A percentile compares a stretch with the other conserved stretches of the same genome.
Evolutionary conservation across 2,329 filamentous ascomycete genomes (phyloP).

Genomic region (Drechslerella dactyloides): DNA sequence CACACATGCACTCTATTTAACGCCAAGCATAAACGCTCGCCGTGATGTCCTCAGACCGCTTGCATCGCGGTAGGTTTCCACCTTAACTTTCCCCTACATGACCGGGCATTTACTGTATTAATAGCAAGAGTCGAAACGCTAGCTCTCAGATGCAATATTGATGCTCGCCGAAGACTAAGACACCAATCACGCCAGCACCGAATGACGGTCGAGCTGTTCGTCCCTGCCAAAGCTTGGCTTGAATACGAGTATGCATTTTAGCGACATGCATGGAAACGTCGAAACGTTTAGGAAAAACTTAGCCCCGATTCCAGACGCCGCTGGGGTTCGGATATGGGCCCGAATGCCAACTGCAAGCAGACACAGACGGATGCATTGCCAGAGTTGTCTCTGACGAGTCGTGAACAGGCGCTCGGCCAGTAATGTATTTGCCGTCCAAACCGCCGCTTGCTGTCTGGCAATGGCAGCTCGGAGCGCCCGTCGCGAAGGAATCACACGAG

Average conservation of each 20-base stretch:
- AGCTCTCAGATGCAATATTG: neutral
- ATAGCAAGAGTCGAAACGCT: neutral
- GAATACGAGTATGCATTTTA: no score
- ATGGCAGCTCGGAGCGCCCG: slow-evolving; percentile 8
- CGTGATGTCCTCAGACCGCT: neutral
- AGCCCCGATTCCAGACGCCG: no score
- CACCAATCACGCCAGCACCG: neutral
- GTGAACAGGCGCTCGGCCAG: neutral
- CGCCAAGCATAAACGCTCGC: slow-evolving; percentile 1
- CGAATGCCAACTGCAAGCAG: slow-evolving; percentile 5
- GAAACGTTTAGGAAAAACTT: slow-evolving; percentile 12
- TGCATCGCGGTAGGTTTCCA: neutral
- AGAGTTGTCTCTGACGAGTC: slow-evolving; percentile 6
- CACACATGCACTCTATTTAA: no score
- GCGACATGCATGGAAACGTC: slow-evolving; percentile 23
- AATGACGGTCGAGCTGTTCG: neutral
- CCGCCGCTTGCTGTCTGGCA: slow-evolving; percentile 8
- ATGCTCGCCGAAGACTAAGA: neutral
- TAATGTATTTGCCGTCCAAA: neutral
- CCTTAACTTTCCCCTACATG: neutral
- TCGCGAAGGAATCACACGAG: slow-evolving; percentile 30
- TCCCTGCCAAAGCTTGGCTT: no score
- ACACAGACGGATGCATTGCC: slow-evolving; percentile 4
- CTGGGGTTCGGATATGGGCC: slow-evolving; percentile 26
- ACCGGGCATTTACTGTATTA: neutral